Percentiles rank a stretch among this genome's conserved stretches.
Conservation (phyloP, 2,329 filamentous ascomycete genomes). For the Pseudohalonectria lignicola region DNA sequence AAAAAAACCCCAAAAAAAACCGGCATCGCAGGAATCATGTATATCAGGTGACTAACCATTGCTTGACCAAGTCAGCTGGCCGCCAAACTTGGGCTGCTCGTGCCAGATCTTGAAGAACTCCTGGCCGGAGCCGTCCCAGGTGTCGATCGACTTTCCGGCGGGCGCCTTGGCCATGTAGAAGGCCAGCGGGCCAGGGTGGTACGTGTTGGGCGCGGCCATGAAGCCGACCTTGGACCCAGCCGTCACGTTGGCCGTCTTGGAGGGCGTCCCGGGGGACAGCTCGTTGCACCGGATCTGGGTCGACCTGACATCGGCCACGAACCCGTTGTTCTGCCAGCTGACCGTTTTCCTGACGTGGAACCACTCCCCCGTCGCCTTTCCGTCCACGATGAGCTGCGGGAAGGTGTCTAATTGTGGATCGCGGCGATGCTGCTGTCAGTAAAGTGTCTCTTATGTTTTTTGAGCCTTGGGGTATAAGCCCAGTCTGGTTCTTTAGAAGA, state of each 20-base stretch:
- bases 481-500: no score
- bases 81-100: slow-evolving; percentile 15
- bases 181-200: slow-evolving; percentile 24
- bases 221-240: slow-evolving; percentile 28
- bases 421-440: neutral
- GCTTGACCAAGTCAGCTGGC: slow-evolving; percentile 9
- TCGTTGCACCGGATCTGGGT: slow-evolving; percentile 17
- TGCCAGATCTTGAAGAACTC: slow-evolving; percentile 28
- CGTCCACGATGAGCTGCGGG: slow-evolving; percentile 7
- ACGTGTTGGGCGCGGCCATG: slow-evolving; percentile 22
- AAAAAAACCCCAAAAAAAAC: no score
- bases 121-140: slow-evolving; percentile 19
- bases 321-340: slow-evolving; percentile 21
- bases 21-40: no score
- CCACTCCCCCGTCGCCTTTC: slow-evolving; percentile 14
- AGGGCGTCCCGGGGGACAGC: slow-evolving; percentile 11
- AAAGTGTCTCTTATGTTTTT: no score
- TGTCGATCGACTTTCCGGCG: slow-evolving; percentile 17
- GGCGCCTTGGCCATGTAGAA: slow-evolving; percentile 25
- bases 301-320: slow-evolving; percentile 15
- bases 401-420: slow-evolving; percentile 9
- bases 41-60: slow-evolving; percentile 7
- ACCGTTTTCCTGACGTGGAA: slow-evolving; percentile 19
- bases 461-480: neutral
- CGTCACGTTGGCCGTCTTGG: slow-evolving; percentile 20